These are phyloP conservation scores for Asterophora parasitica DNA, from an alignment of 768 basidiomycete species.

Conservation along the genomic window DNA sequence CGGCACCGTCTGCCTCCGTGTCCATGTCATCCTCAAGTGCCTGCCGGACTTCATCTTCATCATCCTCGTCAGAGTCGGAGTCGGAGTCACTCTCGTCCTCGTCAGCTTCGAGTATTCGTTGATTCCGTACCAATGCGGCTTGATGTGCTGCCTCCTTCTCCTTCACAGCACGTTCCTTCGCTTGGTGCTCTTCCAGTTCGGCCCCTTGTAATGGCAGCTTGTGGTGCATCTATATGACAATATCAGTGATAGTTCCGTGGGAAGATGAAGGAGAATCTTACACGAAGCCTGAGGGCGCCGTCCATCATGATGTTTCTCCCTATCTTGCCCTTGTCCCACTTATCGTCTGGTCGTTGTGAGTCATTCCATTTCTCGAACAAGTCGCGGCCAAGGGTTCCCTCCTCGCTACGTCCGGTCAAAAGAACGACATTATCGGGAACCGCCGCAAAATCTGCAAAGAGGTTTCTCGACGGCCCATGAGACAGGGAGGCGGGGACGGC, in stretches of 20 bases:
- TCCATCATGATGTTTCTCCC: conserved; percentile 85
- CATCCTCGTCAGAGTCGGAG: conserved; percentile 59
- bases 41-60: conserved; percentile 59
- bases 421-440: conserved; percentile 83
- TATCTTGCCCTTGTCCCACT: conserved; percentile 88
- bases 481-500: conserved; percentile 91
- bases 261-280: conserved; percentile 25
- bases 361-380: conserved; percentile 87
- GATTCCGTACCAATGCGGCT: conserved; percentile 76
- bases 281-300: conserved; percentile 60
- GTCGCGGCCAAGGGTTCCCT: conserved; percentile 71
- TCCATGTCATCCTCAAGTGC: conserved; percentile 54
- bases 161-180: conserved; percentile 67
- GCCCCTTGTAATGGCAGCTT: conserved; percentile 87
- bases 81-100: conserved; percentile 82
- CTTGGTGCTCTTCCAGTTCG: conserved; percentile 79
- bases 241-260: conserved; percentile 1
- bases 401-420: conserved; percentile 74
- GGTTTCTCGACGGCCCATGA: conserved; percentile 81
- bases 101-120: conserved; percentile 90
- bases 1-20: conserved; percentile 28
- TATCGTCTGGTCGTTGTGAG: conserved; percentile 71
- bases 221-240: conserved; percentile 60
- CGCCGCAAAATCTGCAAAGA: conserved; percentile 85
- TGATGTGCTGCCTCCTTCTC: conserved; percentile 86